Percentiles rank a stretch among this genome's conserved stretches.
These are phyloP conservation scores for Leccinum holopus DNA, from an alignment of 1,284 basidiomycete species.

Conservation along the genomic window DNA sequence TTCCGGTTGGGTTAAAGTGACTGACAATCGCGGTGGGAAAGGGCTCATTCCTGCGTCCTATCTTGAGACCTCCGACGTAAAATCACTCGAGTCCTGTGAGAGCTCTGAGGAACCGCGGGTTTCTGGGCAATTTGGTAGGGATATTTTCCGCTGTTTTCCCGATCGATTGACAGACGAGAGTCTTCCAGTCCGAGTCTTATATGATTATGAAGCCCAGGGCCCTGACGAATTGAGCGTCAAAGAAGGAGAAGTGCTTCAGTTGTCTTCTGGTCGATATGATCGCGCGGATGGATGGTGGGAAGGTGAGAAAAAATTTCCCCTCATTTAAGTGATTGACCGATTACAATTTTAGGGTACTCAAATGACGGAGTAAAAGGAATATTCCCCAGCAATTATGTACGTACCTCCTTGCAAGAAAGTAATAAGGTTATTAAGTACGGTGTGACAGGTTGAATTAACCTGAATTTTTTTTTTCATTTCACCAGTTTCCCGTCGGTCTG, in stretches of 20 bases:
- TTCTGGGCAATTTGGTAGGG: conserved; percentile 50
- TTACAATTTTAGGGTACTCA: conserved; percentile 53
- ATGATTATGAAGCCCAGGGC: conserved; percentile 65
- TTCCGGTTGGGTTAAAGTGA: conserved; percentile 83
- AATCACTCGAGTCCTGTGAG: conserved; percentile 16
- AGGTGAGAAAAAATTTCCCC: conserved; percentile 43
- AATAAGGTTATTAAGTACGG: conserved; percentile 23
- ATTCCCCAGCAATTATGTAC: conserved; percentile 82
- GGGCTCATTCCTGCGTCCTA: conserved; percentile 82
- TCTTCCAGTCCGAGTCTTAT: conserved; percentile 63
- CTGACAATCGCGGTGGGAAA: conserved; percentile 52
- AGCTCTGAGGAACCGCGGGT: conserved; percentile 26
- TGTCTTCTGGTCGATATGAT: conserved; percentile 59
- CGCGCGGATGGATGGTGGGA: conserved; percentile 83
- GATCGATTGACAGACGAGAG: conserved; percentile 10
- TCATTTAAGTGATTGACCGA: conserved; percentile 26
- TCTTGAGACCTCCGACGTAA: conserved; percentile 44
- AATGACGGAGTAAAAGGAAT: conserved; percentile 65
- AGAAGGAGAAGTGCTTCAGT: conserved; percentile 60
- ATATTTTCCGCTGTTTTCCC: neutral
- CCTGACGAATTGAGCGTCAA: conserved; percentile 66
- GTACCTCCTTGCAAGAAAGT: conserved; percentile 30
- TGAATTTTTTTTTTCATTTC: conserved; percentile 14
- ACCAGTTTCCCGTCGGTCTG: conserved; percentile 2
- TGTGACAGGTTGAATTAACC: conserved; percentile 27